phyloP scores from a whole-genome alignment of 1,284 basidiomycete species.

The Coriolopsis trogii region DNA sequence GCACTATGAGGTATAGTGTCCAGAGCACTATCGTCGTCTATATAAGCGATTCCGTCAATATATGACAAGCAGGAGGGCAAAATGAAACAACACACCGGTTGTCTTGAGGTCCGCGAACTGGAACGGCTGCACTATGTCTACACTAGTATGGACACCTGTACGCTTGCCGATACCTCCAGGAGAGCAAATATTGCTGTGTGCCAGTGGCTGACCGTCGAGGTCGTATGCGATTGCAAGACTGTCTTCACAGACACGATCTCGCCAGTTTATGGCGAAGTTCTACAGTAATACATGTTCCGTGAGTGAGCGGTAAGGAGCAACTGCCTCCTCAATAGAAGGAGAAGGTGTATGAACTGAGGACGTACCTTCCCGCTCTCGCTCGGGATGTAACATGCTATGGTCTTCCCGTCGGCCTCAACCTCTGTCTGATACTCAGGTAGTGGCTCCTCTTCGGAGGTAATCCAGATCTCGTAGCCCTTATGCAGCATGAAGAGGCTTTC shows the following conservation, averaged over 20 bases:
- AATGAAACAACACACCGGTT: not conserved
- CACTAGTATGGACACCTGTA: not conserved
- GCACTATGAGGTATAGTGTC: not conserved
- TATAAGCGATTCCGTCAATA: not conserved
- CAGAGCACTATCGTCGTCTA: conserved; percentile 7
- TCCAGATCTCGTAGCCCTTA: conserved; percentile 7
- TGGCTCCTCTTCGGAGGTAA: conserved; percentile 7
- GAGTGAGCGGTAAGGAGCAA: not conserved
- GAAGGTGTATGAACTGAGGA: not conserved
- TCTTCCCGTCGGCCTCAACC: conserved; percentile 7
- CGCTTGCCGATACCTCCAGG: not conserved
- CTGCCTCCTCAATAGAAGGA: not conserved
- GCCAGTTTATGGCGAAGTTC: conserved; percentile 6
- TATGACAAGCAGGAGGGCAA: too few relatives aligned
- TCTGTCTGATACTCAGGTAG: conserved; percentile 7
- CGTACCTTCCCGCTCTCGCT: conserved; percentile 22
- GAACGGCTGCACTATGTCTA: conserved; percentile 8
- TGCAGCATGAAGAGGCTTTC: not conserved
- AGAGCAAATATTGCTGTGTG: not conserved
- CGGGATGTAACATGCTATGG: conserved; percentile 16
- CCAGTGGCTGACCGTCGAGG: conserved; percentile 5
- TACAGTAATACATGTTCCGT: not conserved
- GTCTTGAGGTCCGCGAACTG: conserved; percentile 6
- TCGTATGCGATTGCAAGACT: not conserved
- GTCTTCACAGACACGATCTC: not conserved